These are phyloP conservation scores for Emergomyces pasteurianus DNA, from an alignment of 2,329 filamentous ascomycete genomes.

Conservation along the genomic window DNA sequence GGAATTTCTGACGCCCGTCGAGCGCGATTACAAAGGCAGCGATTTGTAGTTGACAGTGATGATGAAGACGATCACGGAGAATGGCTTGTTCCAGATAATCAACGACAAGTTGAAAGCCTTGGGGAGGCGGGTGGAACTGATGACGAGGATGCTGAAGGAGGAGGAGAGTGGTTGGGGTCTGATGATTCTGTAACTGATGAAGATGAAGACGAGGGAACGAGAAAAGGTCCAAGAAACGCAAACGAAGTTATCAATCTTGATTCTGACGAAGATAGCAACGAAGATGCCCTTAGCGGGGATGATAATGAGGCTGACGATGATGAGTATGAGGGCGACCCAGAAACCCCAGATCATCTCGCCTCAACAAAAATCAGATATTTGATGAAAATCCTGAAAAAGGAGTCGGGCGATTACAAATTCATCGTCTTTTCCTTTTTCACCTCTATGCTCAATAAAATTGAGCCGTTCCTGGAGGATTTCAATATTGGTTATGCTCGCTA, in stretches of 20 bases:
- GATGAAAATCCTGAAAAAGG: slow-evolving; percentile 64
- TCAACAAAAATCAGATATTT: slow-evolving; percentile 91
- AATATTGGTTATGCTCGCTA: slow-evolving; percentile 76
- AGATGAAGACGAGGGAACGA: slow-evolving; percentile 15
- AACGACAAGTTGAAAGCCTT: slow-evolving; percentile 49
- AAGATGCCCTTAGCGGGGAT: slow-evolving; percentile 19
- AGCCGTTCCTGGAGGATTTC: slow-evolving; percentile 70
- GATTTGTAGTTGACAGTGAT: slow-evolving; percentile 39
- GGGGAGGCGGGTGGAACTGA: slow-evolving; percentile 74
- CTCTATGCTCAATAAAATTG: slow-evolving; percentile 91
- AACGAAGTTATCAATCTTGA: slow-evolving; percentile 12
- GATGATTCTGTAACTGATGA: slow-evolving; percentile 51
- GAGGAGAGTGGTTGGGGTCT: slow-evolving; percentile 63
- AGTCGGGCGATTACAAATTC: slow-evolving; percentile 77
- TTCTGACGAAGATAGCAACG: slow-evolving; percentile 19
- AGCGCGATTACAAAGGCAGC: slow-evolving; percentile 25
- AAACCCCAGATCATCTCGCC: slow-evolving; percentile 33
- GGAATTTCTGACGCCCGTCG: slow-evolving; percentile 12
- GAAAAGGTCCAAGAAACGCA: slow-evolving; percentile 20
- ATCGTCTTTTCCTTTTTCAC: slow-evolving; percentile 99
- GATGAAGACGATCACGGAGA: slow-evolving; percentile 56
- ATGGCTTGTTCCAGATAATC: slow-evolving; percentile 63
- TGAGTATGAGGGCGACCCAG: slow-evolving; percentile 21
- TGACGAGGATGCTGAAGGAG: slow-evolving; percentile 78
- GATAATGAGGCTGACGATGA: slow-evolving; percentile 31